Conservation (phyloP, 495 filamentous ascomycete species). For the Lineolata rhizophorae region DNA sequence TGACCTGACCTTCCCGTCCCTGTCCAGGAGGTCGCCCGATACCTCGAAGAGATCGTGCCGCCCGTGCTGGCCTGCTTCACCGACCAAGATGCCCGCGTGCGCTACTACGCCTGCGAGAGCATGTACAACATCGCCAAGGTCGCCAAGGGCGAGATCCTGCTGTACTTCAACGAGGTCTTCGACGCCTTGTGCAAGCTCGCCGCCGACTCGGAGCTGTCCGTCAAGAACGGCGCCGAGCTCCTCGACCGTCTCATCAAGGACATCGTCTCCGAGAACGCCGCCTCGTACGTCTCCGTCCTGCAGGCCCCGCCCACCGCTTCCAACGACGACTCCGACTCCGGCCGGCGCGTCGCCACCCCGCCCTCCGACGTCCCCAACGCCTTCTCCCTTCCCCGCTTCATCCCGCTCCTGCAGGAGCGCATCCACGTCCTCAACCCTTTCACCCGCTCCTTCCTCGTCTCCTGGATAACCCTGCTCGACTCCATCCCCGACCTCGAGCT, state of each 20-base stretch:
- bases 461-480: constrained; percentile 87
- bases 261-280: constrained; percentile 89
- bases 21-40: constrained; percentile 62
- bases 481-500: constrained; percentile 95
- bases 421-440: constrained; percentile 89
- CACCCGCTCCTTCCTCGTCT: constrained; percentile 83
- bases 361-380: constrained; percentile 55
- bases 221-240: constrained; percentile 96
- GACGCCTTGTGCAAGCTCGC: constrained; percentile 93
- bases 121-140: constrained; percentile 99
- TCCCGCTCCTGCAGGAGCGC: constrained; percentile 78
- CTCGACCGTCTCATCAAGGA: constrained; percentile 94
- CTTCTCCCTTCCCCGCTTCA: constrained; percentile 79
- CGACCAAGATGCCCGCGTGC: constrained; percentile 92
- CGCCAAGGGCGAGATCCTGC: constrained; percentile 86
- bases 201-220: constrained; percentile 85
- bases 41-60: constrained; percentile 81
- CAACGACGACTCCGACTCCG: constrained; percentile 23
- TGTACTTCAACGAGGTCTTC: constrained; percentile 97
- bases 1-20: too few species aligned
- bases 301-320: constrained; percentile 32
- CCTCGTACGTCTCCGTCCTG: constrained; percentile 81
- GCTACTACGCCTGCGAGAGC: constrained; percentile 98
- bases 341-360: constrained; percentile 26
- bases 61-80: constrained; percentile 97